Percentiles rank a stretch among this genome's conserved stretches.
Conservation (phyloP, 2,329 filamentous ascomycete species). For the Hypoxylon sp. region DNA sequence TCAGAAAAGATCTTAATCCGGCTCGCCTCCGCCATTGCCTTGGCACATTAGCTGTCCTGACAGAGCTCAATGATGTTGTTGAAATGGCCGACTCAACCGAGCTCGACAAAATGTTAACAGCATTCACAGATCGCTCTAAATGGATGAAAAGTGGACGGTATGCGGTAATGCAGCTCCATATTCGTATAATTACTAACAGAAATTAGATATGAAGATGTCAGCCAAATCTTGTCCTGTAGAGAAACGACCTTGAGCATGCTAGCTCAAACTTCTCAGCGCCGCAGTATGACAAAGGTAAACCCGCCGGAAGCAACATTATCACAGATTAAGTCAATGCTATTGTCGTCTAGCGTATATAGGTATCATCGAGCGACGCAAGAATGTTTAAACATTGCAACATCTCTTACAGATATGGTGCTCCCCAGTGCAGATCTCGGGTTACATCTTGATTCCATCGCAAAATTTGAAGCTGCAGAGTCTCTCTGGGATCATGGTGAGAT, state of each 20-base stretch:
- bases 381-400: constrained; percentile 86
- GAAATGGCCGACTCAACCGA: constrained; percentile 71
- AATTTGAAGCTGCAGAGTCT: constrained; percentile 87
- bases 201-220: constrained; percentile 80
- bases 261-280: constrained; percentile 76
- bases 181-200: constrained; percentile 44
- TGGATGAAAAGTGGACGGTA: constrained; percentile 91
- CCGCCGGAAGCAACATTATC: constrained; percentile 75
- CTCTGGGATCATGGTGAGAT: constrained; percentile 96
- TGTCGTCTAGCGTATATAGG: constrained; percentile 81
- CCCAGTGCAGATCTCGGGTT: constrained; percentile 80
- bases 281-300: constrained; percentile 72
- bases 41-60: constrained; percentile 77
- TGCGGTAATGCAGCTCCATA: constrained; percentile 51
- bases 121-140: constrained; percentile 74
- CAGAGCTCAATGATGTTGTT: constrained; percentile 85
- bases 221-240: constrained; percentile 84
- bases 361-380: constrained; percentile 88
- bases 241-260: constrained; percentile 87
- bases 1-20: constrained; percentile 64
- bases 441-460: constrained; percentile 81
- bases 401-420: constrained; percentile 82
- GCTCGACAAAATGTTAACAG: constrained; percentile 72
- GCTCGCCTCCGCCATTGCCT: constrained; percentile 69
- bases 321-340: constrained; percentile 82